Percentiles rank a stretch among this genome's conserved stretches.
Evolutionary conservation across 768 basidiomycete species (phyloP).

Genomic region (Russula foetens): DNA sequence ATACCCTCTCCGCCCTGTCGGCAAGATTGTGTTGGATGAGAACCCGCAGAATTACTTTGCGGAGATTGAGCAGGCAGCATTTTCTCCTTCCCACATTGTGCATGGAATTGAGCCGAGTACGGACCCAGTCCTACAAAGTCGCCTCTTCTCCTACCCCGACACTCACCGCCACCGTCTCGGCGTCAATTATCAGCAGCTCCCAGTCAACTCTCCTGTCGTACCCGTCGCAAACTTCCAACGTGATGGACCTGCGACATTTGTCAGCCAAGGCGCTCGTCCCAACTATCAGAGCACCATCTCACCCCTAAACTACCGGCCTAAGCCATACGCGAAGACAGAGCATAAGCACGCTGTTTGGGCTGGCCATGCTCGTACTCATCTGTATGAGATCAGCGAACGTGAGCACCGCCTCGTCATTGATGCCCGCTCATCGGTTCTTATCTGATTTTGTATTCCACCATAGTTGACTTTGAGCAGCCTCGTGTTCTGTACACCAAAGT

Average conservation of each 20-base stretch:
- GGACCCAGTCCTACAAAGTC: constrained; percentile 76
- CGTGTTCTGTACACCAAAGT: constrained; percentile 61
- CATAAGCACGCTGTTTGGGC: constrained; percentile 67
- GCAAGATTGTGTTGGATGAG: constrained; percentile 75
- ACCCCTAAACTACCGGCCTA: constrained; percentile 56
- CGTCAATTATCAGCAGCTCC: constrained; percentile 75
- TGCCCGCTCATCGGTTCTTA: neutral
- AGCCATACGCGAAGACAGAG: constrained; percentile 29
- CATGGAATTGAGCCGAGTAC: constrained; percentile 78
- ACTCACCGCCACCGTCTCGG: constrained; percentile 83
- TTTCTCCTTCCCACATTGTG: constrained; percentile 74
- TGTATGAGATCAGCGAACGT: constrained; percentile 77
- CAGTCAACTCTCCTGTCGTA: constrained; percentile 71
- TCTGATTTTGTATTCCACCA: neutral
- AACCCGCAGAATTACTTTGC: constrained; percentile 86
- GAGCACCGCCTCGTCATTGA: constrained; percentile 25
- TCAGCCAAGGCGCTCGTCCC: constrained; percentile 77
- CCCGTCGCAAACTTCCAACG: constrained; percentile 90
- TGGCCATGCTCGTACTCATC: constrained; percentile 57
- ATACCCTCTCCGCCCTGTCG: constrained; percentile 83
- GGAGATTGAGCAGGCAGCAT: constrained; percentile 89
- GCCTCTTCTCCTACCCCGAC: constrained; percentile 92
- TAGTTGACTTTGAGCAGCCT: constrained; percentile 83
- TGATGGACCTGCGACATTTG: constrained; percentile 59
- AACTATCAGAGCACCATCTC: constrained; percentile 79